These are phyloP conservation scores for Fragilaria radians DNA, from an alignment of 108 stramenopile species.

Conservation along the genomic window DNA sequence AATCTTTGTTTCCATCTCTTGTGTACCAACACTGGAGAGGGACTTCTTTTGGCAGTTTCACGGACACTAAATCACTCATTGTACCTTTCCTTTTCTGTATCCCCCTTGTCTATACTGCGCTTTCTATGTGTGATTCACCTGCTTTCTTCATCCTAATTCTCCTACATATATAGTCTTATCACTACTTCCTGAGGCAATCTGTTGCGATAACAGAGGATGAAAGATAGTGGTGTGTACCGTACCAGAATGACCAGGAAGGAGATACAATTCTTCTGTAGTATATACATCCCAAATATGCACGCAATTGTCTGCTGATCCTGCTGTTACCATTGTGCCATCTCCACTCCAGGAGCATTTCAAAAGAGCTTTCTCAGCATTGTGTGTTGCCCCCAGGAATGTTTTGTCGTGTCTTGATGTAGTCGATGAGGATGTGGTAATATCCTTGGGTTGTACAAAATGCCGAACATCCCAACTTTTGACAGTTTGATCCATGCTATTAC, in stretches of 20 bases:
- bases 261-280: conserved; percentile 76
- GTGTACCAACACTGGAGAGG: too few species aligned
- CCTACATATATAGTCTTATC: conserved; percentile 65
- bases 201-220: conserved; percentile 55
- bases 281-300: conserved; percentile 90
- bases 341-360: conserved; percentile 83
- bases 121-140: too few species aligned
- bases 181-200: conserved; percentile 48
- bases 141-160: conserved; percentile 22
- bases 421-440: too few species aligned
- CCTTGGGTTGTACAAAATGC: conserved; percentile 49
- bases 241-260: conserved; percentile 79
- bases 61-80: too few species aligned
- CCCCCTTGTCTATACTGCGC: too few species aligned
- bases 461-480: conserved; percentile 74
- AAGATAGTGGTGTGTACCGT: conserved; percentile 80
- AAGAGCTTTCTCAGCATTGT: conserved; percentile 81
- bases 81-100: too few species aligned
- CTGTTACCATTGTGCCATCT: conserved; percentile 77
- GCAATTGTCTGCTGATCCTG: conserved; percentile 73
- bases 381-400: conserved; percentile 61
- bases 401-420: conserved; percentile 41
- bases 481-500: conserved; percentile 81
- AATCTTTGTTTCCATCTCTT: too few species aligned
- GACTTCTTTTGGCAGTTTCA: too few species aligned